A percentile compares a stretch with the other conserved stretches of the same genome.
Conservation (phyloP, 192 early-diverging fungal genomes). For the Diversispora epigaea region DNA sequence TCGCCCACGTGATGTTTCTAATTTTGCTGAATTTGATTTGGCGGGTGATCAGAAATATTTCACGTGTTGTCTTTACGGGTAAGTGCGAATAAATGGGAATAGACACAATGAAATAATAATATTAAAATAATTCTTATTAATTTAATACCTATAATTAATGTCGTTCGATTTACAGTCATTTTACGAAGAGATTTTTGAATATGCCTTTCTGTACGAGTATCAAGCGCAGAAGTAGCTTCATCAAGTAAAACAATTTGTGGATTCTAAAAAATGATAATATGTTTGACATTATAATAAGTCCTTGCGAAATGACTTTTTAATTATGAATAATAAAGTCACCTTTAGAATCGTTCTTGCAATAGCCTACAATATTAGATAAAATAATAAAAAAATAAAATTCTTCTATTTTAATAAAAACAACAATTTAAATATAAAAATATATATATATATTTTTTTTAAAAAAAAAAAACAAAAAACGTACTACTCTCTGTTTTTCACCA, state of each 20-base stretch:
- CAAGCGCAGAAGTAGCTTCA: slow-evolving; percentile 60
- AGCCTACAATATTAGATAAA: slow-evolving; percentile 39
- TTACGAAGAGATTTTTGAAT: slow-evolving; percentile 78
- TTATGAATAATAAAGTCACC: neutral
- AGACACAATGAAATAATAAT: slow-evolving; percentile 30
- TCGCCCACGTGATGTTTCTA: too few relatives aligned
- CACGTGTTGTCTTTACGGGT: too few relatives aligned
- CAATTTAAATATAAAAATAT: neutral
- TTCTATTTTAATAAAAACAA: neutral
- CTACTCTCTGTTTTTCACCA: slow-evolving; percentile 68
- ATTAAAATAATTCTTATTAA: neutral
- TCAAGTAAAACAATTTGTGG: slow-evolving; percentile 60
- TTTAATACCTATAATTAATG: slow-evolving; percentile 71
- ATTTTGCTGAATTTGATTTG: too few relatives aligned
- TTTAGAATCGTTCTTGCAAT: slow-evolving; percentile 93
- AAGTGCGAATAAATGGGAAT: too few relatives aligned
- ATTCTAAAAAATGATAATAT: slow-evolving; percentile 33
- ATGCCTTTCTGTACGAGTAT: slow-evolving; percentile 41
- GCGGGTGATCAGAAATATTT: too few relatives aligned
- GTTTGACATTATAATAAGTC: neutral
- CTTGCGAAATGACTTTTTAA: neutral
- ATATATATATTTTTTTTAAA: neutral
- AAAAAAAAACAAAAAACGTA: slow-evolving; percentile 20
- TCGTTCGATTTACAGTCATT: slow-evolving; percentile 67
- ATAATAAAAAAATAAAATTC: neutral